Base-by-base conservation (phyloP, 2,329 filamentous ascomycete genomes). In the Alternaria tenuissima region DNA sequence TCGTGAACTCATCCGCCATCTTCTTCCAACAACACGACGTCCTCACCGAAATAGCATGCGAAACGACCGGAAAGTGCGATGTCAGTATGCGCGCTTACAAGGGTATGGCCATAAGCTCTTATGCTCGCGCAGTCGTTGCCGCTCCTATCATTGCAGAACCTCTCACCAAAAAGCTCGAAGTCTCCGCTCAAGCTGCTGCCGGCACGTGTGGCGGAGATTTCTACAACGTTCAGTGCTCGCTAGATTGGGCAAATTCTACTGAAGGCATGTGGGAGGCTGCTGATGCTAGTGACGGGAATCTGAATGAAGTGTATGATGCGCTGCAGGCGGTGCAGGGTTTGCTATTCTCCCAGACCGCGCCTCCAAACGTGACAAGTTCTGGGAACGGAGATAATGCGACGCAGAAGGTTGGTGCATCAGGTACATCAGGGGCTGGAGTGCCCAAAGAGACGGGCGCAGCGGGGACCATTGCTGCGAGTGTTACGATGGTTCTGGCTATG, bases 21-120 rank as follows among this genome's bases (percentile, higher is more conserved):
- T 73, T 75, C 47, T 82, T 84, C 5, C 82, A 79, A 47, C 82
- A 79, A 47, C 71, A 80, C 16, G 85, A 87, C 66, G 80, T 90
- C 76, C 87, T 91, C 85, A 87, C 82, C 70, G 89, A 92, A 76
- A 81, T 82, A 44, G 86, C 87, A n/a, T 92, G 89, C 79, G 89
- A 92, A 42, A 32, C 76, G 4, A 77, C 81, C 59, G 78, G 79
- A 53, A 81, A 72, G 0, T 92, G 90, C 77, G 85, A 87, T 72
- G 82, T 79, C 51, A 89, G 91, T 76, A 88, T 89, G 82, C 85
- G 83, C 67, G 87, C 86, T 8, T 90, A 89, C 84, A 92, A 92
- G 57, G 70, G 72, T n/a, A 57, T 72, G 20, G 63, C 67, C 1
- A 55, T 54, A 1, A 64, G 69, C 24, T 71, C 72, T 1, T 61